Evolutionary conservation across 768 basidiomycete species (phyloP), one percentile per base, ranked within the genome.

Genomic region (Auricularia auricula-judae): DNA sequence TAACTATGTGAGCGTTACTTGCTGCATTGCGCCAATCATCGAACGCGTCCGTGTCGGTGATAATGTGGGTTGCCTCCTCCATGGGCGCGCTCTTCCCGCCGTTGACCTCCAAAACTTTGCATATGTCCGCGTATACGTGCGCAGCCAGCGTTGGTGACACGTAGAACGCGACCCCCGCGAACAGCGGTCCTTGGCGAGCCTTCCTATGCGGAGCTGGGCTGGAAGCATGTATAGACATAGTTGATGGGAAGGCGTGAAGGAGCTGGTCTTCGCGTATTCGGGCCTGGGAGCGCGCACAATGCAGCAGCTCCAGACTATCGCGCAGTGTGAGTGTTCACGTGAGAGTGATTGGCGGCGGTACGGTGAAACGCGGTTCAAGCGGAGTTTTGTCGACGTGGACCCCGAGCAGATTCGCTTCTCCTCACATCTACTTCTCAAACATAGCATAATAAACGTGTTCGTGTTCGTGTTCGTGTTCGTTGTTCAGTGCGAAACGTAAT

Each of bases 1-100:
- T 79, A 36, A 81, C 78, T n/a, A 77, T 71, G 7, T 66, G 69
- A 14, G 74, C 72, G 34, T 73, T 70, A 2, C 71, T 69, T 2
- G 69, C 64, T n/a, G 83, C 70, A 10, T 76, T 75, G 64, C 82
- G 77, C 70, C 81, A 83, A 23, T 86, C 84, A 42, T 84, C 81
- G 63, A 86, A 83, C 67, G 78, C 75, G 65, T 77, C 66, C 47
- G 87, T 73, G 72, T 86, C 78, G 60, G 85, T 77, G 69, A 91
- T 77, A 51, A 87, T 75, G 70, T 84, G 82, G 3, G 84, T 85
- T 18, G 78, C 71, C 66, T 80, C 71, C 12, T 76, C 29, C 51
- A 82, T 64, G 2, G 71, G 62, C 1, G 70, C 75, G 14, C 67
- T 65, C 7, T 61, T 70, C 0, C 79, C 88, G 12, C 86, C 87